Evolutionary conservation across 108 stramenopile species (phyloP).

Genomic region (Skeletonema costatum): DNA sequence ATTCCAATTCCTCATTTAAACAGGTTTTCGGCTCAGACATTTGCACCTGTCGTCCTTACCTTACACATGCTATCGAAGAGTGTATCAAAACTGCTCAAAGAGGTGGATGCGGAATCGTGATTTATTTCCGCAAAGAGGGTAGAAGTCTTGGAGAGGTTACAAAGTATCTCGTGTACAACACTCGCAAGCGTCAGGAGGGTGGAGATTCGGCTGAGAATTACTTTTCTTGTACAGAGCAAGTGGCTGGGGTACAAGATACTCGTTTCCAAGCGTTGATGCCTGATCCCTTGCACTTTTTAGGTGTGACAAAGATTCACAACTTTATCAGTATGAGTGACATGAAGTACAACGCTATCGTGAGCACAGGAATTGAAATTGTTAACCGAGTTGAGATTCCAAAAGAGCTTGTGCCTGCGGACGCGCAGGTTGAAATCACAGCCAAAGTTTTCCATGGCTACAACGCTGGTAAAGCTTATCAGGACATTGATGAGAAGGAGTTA

Average conservation of each 20-base stretch:
- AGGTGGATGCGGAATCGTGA: conserved; percentile 95
- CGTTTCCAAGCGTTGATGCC: conserved; percentile 99
- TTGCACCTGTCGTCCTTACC: conserved; percentile 97
- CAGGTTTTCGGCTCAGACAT: conserved; percentile 94
- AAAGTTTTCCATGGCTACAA: conserved; percentile 99
- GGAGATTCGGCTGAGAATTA: conserved; percentile 95
- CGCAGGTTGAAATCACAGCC: conserved; percentile 99
- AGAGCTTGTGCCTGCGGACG: conserved; percentile 96
- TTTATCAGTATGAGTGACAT: conserved; percentile 99
- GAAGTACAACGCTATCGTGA: conserved; percentile 99
- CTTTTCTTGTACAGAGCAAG: conserved; percentile 97
- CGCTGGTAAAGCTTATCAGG: conserved; percentile 90
- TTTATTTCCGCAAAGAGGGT: conserved; percentile 99
- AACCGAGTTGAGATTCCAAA: conserved; percentile 98
- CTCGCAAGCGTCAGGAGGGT: conserved; percentile 96
- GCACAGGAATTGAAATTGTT: conserved; percentile 96
- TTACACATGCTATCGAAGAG: conserved; percentile 99
- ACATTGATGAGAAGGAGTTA: conserved; percentile 82
- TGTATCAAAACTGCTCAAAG: conserved; percentile 95
- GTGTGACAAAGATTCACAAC: conserved; percentile 95
- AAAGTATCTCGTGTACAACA: conserved; percentile 99
- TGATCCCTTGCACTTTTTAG: conserved; percentile 95
- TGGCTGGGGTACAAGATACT: conserved; percentile 95
- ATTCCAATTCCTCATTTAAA: not conserved
- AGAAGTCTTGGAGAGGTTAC: conserved; percentile 96